Evolutionary conservation across 108 stramenopile genomes (phyloP).

Genomic region (Cyclostephanos invisitatus): DNA sequence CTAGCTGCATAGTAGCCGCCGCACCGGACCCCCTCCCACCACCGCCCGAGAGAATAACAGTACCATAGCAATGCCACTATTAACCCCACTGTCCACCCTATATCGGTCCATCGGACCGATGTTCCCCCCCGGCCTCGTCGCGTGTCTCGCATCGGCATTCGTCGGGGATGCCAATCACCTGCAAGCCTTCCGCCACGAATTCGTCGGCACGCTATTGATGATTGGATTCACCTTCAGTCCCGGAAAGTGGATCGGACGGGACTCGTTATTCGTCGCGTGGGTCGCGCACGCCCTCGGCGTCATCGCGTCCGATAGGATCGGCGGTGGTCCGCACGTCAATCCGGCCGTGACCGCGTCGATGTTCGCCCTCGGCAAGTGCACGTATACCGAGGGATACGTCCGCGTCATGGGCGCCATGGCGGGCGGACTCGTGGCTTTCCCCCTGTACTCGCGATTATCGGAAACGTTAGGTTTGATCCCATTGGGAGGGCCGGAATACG

Average conservation of each 20-base stretch:
- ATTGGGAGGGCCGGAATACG: slow-evolving; percentile 87
- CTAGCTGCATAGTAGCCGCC: too few relatives aligned
- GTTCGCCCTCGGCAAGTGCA: slow-evolving; percentile 73
- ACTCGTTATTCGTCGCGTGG: slow-evolving; percentile 68
- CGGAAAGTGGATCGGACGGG: slow-evolving; percentile 84
- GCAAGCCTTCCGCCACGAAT: slow-evolving; percentile 65
- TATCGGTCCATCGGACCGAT: slow-evolving; percentile 38
- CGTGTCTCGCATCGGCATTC: slow-evolving; percentile 58
- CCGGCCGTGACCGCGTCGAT: slow-evolving; percentile 80
- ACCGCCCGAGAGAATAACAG: too few relatives aligned
- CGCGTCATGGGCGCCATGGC: slow-evolving; percentile 79
- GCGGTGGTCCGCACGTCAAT: slow-evolving; percentile 75
- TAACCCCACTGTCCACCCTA: slow-evolving; percentile 26
- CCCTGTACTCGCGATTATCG: slow-evolving; percentile 65
- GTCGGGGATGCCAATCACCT: slow-evolving; percentile 67
- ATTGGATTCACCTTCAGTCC: slow-evolving; percentile 83
- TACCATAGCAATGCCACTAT: slow-evolving; percentile 14
- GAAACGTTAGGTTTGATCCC: slow-evolving; percentile 57
- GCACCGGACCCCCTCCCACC: too few relatives aligned
- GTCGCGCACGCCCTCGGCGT: slow-evolving; percentile 73
- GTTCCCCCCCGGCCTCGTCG: slow-evolving; percentile 70
- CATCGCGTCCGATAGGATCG: slow-evolving; percentile 75
- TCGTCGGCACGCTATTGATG: slow-evolving; percentile 83
- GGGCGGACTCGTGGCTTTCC: slow-evolving; percentile 85
- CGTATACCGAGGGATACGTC: slow-evolving; percentile 79